Conservation (phyloP, 2,329 filamentous ascomycete species). For the Neopestalotiopsis sp. region DNA sequence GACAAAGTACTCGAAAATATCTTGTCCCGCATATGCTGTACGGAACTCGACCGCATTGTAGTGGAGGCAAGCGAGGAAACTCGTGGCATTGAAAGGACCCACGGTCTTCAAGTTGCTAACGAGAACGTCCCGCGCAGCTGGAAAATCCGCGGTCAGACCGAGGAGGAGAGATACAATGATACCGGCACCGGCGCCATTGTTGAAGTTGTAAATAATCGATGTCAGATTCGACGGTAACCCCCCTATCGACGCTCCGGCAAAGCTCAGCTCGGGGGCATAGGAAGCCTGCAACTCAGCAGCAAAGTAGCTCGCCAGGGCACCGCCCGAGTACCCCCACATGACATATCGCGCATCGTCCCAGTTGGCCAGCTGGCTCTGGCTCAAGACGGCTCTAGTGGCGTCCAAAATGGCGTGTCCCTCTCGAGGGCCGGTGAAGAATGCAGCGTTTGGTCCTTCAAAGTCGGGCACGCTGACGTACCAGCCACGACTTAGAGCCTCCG, state of each 20-base stretch:
- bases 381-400: not conserved
- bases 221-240: constrained; percentile 1
- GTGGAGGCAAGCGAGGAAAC: constrained; percentile 35
- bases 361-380: not conserved
- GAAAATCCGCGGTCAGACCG: constrained; percentile 8
- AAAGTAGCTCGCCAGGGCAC: constrained; percentile 37
- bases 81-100: constrained; percentile 38
- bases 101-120: constrained; percentile 30
- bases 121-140: constrained; percentile 27
- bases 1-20: constrained; percentile 47
- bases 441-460: constrained; percentile 46
- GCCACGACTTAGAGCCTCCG: constrained; percentile 43
- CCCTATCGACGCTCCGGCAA: constrained; percentile 4
- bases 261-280: constrained; percentile 14
- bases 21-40: constrained; percentile 34
- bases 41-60: constrained; percentile 32
- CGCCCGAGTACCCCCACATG: constrained; percentile 60
- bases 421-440: constrained; percentile 45
- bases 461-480: constrained; percentile 52
- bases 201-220: not conserved
- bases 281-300: constrained; percentile 14
- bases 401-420: constrained; percentile 16
- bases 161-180: not conserved
- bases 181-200: not conserved
- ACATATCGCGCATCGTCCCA: constrained; percentile 34